A percentile compares a stretch with the other conserved stretches of the same genome.
These are phyloP conservation scores for Chlamydomonas reinhardtii DNA, from an alignment of 163 green algal genomes.

Conservation along the genomic window DNA sequence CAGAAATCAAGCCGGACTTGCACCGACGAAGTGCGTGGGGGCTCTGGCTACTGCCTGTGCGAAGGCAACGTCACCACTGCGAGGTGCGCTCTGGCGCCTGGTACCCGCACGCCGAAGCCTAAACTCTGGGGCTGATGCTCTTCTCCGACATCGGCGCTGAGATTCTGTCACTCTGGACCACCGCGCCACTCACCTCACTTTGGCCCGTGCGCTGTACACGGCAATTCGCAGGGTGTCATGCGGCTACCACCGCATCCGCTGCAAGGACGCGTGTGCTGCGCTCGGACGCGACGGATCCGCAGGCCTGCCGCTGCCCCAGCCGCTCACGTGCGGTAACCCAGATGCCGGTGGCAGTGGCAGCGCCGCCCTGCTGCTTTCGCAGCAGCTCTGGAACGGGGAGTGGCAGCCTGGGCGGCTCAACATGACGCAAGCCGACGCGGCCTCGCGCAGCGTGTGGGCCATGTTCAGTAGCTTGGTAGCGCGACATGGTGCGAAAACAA, in stretches of 20 bases:
- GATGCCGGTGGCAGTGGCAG: not conserved
- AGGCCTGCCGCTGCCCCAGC: not conserved
- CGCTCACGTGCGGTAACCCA: not conserved
- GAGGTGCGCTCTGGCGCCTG: not conserved
- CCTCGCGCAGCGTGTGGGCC: not conserved
- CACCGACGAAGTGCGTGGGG: not conserved
- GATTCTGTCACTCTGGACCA: too few species aligned
- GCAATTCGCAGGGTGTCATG: constrained; percentile 14
- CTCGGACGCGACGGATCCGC: not conserved
- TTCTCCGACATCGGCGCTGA: too few species aligned
- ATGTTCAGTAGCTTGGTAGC: not conserved
- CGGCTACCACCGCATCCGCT: constrained; percentile 12
- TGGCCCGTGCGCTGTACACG: too few species aligned
- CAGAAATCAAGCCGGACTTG: not conserved
- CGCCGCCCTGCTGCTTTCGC: not conserved
- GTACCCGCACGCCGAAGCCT: not conserved
- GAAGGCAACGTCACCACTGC: constrained; percentile 17
- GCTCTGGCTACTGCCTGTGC: constrained; percentile 34
- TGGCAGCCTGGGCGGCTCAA: not conserved
- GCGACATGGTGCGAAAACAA: too few species aligned
- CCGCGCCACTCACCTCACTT: too few species aligned
- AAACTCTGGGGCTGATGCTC: too few species aligned
- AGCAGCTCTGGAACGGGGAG: not conserved
- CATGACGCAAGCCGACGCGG: not conserved
- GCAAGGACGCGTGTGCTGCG: constrained; percentile 24